Evolutionary conservation across 768 basidiomycete species (phyloP), one percentile per base, ranked within the genome.

Genomic region (Amanita pseudoporphyria): DNA sequence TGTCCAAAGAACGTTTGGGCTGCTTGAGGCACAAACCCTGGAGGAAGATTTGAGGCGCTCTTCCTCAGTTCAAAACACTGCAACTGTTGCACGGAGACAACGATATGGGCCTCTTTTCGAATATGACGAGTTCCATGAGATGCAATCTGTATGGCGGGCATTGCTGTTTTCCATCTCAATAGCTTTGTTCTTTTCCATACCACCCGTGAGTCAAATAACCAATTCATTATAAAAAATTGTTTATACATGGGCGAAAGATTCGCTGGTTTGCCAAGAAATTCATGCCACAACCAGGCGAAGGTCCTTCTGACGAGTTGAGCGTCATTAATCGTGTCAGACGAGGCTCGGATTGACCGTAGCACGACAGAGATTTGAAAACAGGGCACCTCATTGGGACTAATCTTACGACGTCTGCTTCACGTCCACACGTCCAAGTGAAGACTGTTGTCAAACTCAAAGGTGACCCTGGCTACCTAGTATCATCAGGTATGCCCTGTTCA

Each of bases 401-500:
- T 59, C 66, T 91, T 49, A 85, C 89, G 0, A 73, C 71, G 1
- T 80, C 86, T 2, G 68, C 74, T 9, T 67, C 77, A 1, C 58
- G 67, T 9, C 67, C 73, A 2, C 62, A 67, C 1, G 53, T 78
- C 13, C 62, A 78, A 38, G 81, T 82, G 22, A 75, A 82, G 57
- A 81, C 79, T 5, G 72, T 71, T 3, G 69, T 90, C 54, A 74
- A 69, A 42, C 84, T 79, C 1, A 66, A 77, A 30, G 87, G 87
- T 7, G 91, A 93, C 59, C 87, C 91, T 6, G 85, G 88, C 3
- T 89, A 88, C 63, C 58, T 67, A 2, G 65, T 77, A 2, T 78
- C 81, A 14, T 63, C 82, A 7, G 60, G 81, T 79, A 61, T 35
- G 76, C 64, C 4, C 28, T n/a, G 12, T 36, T 35, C 35, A 21